Evolutionary conservation across 2,329 filamentous ascomycete species (phyloP).

Genomic region (Fusarium fujikuroi): DNA sequence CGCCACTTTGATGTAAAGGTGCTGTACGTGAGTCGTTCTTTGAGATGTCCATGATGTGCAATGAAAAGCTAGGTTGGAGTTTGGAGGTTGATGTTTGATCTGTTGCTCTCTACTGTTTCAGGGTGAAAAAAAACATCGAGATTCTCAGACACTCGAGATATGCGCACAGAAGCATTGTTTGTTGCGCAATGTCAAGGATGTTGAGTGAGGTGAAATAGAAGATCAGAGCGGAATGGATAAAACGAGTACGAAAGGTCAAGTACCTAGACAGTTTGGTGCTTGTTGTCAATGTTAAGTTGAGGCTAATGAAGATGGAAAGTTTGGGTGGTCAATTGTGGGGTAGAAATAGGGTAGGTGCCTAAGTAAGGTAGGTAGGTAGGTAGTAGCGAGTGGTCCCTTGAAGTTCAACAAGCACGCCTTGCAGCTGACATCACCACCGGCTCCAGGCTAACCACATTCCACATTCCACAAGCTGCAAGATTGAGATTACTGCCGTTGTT

Average conservation of each 20-base stretch:
- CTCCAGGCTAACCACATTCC: neutral
- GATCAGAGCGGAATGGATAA: neutral
- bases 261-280: neutral
- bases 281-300: constrained; percentile 6
- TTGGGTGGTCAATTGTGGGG: constrained; percentile 35
- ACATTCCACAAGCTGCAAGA: neutral
- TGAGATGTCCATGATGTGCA: constrained; percentile 21
- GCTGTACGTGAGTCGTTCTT: constrained; percentile 2
- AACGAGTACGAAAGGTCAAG: neutral
- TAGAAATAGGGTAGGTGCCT: constrained; percentile 9
- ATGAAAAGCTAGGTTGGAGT: neutral
- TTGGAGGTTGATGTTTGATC: neutral
- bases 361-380: no score
- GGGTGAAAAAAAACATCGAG: constrained; percentile 17
- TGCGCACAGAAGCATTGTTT: constrained; percentile 28
- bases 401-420: neutral
- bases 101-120: constrained; percentile 2
- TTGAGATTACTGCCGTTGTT: neutral
- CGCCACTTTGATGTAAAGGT: constrained; percentile 17
- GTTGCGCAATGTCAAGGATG: neutral
- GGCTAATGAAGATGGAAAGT: constrained; percentile 26
- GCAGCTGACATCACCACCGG: constrained; percentile 40
- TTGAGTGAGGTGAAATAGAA: neutral
- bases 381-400: constrained; percentile 27
- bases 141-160: neutral